These are phyloP conservation scores for Lanmaoa pseudosensibilis DNA, from an alignment of 768 basidiomycete species.

Conservation along the genomic window DNA sequence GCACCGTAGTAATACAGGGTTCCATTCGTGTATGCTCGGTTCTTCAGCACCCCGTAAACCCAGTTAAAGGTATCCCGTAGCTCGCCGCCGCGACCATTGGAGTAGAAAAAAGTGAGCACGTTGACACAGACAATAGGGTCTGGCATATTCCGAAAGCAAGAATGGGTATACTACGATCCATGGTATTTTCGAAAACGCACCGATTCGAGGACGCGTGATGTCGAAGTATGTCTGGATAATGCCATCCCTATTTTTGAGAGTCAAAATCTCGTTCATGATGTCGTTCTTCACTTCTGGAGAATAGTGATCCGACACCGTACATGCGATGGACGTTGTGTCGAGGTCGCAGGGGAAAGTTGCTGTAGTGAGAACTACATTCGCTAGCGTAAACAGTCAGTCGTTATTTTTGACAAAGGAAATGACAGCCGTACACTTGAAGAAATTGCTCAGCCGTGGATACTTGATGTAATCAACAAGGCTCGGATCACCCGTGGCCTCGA, in stretches of 20 bases:
- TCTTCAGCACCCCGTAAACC: constrained; percentile 22
- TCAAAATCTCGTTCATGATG: constrained; percentile 24
- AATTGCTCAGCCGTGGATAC: constrained; percentile 22
- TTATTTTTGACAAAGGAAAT: not conserved
- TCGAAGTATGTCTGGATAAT: constrained; percentile 25
- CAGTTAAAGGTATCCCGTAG: constrained; percentile 23
- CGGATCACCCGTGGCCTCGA: constrained; percentile 16
- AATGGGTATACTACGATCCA: not conserved
- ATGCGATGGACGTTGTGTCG: constrained; percentile 22
- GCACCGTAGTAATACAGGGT: constrained; percentile 21
- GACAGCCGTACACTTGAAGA: constrained; percentile 16
- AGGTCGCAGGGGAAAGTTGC: constrained; percentile 16
- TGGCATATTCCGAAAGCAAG: not conserved
- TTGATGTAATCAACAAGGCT: constrained; percentile 21
- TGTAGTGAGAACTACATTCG: constrained; percentile 8
- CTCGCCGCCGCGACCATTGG: constrained; percentile 19
- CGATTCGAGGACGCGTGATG: constrained; percentile 20
- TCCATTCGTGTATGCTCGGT: constrained; percentile 21
- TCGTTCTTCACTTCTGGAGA: constrained; percentile 17
- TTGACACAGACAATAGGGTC: constrained; percentile 24
- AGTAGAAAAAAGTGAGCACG: constrained; percentile 21
- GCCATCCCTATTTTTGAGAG: constrained; percentile 17
- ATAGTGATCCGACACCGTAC: constrained; percentile 16
- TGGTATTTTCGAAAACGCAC: constrained; percentile 2
- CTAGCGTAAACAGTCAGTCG: constrained; percentile 6